Conservation (phyloP, 1,284 basidiomycete species). For the Hemileia vastatrix region DNA sequence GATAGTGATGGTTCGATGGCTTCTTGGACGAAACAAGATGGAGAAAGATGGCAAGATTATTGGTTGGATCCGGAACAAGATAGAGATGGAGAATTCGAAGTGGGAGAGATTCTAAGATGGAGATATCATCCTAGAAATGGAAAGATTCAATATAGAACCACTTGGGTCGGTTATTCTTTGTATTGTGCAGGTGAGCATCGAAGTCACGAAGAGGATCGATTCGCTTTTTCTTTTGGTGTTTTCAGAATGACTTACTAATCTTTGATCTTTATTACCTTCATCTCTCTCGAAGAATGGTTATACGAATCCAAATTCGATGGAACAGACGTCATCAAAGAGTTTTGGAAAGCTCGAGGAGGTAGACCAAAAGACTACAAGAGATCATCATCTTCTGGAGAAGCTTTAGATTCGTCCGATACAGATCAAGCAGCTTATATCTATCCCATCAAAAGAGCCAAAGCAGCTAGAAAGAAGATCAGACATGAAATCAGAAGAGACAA, state of each 20-base stretch:
- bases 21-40: no score
- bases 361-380: background rate
- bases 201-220: no score
- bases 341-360: background rate
- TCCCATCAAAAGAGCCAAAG: background rate
- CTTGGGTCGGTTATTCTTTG: background rate
- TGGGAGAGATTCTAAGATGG: background rate
- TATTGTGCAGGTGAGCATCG: background rate
- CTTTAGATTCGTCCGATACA: background rate
- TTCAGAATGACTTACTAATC: no score
- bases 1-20: no score
- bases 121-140: background rate
- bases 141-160: background rate
- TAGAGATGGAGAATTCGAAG: background rate
- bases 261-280: no score
- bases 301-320: background rate
- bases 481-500: background rate
- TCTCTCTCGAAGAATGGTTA: background rate
- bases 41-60: no score
- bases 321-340: background rate
- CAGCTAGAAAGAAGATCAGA: background rate
- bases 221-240: no score
- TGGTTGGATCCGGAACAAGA: background rate
- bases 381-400: background rate
- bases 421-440: background rate